phyloP scores from a whole-genome alignment of 1,284 basidiomycete species.

The Ceratobasidium sp. region DNA sequence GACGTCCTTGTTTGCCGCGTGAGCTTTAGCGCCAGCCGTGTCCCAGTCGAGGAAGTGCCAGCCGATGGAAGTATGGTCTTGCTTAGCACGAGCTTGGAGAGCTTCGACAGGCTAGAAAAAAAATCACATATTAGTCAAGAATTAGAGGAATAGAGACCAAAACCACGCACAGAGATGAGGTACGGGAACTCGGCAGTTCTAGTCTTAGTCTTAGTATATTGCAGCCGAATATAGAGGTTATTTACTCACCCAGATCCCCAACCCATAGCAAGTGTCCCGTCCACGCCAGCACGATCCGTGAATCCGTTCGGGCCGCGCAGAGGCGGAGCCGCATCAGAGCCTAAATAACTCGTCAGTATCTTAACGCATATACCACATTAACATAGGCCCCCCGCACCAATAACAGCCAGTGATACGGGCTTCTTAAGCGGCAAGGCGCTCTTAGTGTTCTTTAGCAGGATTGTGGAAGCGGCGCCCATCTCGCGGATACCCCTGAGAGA shows the following conservation, averaged over 20 bases:
- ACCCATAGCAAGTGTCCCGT: conserved; percentile 83
- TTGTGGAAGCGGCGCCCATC: conserved; percentile 78
- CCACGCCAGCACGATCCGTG: conserved; percentile 68
- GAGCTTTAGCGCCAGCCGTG: conserved; percentile 48
- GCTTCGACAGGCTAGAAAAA: conserved; percentile 69
- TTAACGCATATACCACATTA: neutral
- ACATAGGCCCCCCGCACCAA: too few species aligned
- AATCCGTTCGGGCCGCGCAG: conserved; percentile 78
- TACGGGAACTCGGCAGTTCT: conserved; percentile 58
- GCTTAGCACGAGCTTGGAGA: conserved; percentile 63
- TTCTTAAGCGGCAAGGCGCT: conserved; percentile 69
- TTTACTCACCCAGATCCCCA: conserved; percentile 74
- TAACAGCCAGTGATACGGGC: conserved; percentile 45
- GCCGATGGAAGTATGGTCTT: conserved; percentile 65
- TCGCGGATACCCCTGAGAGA: conserved; percentile 65
- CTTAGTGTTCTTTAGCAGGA: conserved; percentile 82
- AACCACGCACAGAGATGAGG: conserved; percentile 52
- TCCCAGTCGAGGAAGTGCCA: conserved; percentile 51
- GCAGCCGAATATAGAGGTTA: neutral
- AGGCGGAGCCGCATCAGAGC: conserved; percentile 77
- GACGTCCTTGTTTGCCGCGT: conserved; percentile 65
- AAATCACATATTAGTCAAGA: neutral
- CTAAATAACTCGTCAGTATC: conserved; percentile 50
- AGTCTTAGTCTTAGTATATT: neutral
- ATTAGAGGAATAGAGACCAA: neutral